Conservation (phyloP, 148 eudicot genomes). For the Vaccinium vitisidaea region DNA sequence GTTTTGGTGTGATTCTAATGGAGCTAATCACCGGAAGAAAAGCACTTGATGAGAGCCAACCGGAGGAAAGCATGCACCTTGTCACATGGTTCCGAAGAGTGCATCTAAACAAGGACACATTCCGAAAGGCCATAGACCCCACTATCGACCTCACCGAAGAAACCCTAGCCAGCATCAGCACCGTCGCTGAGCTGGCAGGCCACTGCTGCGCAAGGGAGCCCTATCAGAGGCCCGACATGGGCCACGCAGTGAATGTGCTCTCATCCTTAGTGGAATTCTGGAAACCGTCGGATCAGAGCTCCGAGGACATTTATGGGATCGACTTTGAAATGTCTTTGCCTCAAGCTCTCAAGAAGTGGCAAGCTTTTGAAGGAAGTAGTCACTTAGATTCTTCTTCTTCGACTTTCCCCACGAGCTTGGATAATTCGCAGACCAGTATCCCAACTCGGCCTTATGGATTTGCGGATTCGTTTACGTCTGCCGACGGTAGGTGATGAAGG, state of each 20-base stretch:
- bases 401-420: constrained; percentile 54
- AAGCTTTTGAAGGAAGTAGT: constrained; percentile 75
- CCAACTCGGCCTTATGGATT: constrained; percentile 86
- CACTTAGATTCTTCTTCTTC: constrained; percentile 63
- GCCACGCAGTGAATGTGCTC: constrained; percentile 80
- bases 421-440: constrained; percentile 82
- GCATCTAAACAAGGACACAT: constrained; percentile 84
- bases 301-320: constrained; percentile 81
- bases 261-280: constrained; percentile 89
- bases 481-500: constrained; percentile 70
- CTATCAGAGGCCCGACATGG: constrained; percentile 96
- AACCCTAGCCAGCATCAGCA: constrained; percentile 70
- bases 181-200: constrained; percentile 89
- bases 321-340: constrained; percentile 92
- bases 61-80: constrained; percentile 92
- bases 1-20: constrained; percentile 88
- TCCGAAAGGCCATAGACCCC: constrained; percentile 83
- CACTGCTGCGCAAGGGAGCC: constrained; percentile 97
- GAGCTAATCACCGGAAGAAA: constrained; percentile 86
- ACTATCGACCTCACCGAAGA: constrained; percentile 69
- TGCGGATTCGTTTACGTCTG: constrained; percentile 83
- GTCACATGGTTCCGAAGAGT: constrained; percentile 94
- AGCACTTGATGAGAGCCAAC: constrained; percentile 89
- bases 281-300: constrained; percentile 59
- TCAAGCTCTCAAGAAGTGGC: constrained; percentile 92